phyloP scores from a whole-genome alignment of 148 eudicot genomes.

The Beta vulgaris region DNA sequence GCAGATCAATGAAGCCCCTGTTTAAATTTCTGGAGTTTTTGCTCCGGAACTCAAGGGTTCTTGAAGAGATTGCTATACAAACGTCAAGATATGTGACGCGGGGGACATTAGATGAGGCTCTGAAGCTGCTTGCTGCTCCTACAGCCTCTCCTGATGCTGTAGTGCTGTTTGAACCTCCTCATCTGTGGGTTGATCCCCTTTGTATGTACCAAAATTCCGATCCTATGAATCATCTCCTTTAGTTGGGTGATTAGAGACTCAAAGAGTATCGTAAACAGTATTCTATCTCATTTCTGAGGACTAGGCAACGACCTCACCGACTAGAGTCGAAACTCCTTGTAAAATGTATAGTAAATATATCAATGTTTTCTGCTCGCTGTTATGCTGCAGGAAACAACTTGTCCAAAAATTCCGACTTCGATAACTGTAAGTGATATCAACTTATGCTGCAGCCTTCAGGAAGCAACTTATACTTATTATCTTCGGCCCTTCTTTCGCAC shows the following conservation, averaged over 20 bases:
- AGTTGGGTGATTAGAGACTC: not conserved
- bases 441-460: too few species aligned
- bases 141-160: conserved; percentile 29
- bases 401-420: too few species aligned
- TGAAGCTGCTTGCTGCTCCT: conserved; percentile 23
- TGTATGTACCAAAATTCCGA: not conserved
- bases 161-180: conserved; percentile 27
- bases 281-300: too few species aligned
- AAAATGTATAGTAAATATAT: too few species aligned
- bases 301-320: too few species aligned
- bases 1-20: conserved; percentile 22
- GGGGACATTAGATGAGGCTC: conserved; percentile 22
- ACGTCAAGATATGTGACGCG: conserved; percentile 23
- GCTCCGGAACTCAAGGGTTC: conserved; percentile 17
- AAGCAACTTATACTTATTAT: too few species aligned
- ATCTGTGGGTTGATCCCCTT: conserved; percentile 27
- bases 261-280: too few species aligned
- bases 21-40: conserved; percentile 28
- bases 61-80: conserved; percentile 21
- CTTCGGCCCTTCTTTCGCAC: too few species aligned
- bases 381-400: too few species aligned
- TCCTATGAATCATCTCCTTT: not conserved
- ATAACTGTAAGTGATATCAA: too few species aligned
- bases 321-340: too few species aligned
- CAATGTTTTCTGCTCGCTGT: too few species aligned